phyloP scores from a whole-genome alignment of 768 basidiomycete species.

The Tremella fuciformis region DNA sequence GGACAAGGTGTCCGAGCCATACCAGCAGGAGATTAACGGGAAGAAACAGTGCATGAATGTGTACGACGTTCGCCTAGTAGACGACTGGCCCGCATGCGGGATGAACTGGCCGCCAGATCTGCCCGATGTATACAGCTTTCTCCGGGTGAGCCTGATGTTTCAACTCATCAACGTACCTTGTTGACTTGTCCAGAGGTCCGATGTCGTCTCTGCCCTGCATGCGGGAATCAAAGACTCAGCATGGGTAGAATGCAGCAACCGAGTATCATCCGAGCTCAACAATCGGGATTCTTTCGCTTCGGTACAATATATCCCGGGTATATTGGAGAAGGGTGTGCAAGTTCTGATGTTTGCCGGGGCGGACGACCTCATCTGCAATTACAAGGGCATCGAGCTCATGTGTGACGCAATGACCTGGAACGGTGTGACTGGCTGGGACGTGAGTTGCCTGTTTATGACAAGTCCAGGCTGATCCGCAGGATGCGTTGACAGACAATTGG shows the following conservation, averaged over 20 bases:
- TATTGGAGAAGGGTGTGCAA: slow-evolving; percentile 70
- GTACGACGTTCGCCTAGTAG: slow-evolving; percentile 89
- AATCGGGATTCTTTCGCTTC: slow-evolving; percentile 63
- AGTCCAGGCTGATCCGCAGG: slow-evolving; percentile 24
- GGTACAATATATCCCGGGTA: slow-evolving; percentile 69
- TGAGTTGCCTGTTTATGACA: slow-evolving; percentile 54
- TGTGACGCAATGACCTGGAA: slow-evolving; percentile 82
- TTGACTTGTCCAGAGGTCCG: slow-evolving; percentile 61
- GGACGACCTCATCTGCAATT: slow-evolving; percentile 95
- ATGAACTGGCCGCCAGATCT: slow-evolving; percentile 98
- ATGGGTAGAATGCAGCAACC: slow-evolving; percentile 81
- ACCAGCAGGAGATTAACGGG: slow-evolving; percentile 59
- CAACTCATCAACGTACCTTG: not conserved
- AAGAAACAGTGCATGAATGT: slow-evolving; percentile 80
- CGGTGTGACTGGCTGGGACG: slow-evolving; percentile 76
- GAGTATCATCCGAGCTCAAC: slow-evolving; percentile 65
- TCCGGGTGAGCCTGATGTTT: slow-evolving; percentile 63
- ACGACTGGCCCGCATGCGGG: slow-evolving; percentile 80
- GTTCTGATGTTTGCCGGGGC: slow-evolving; percentile 92
- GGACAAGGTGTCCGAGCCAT: slow-evolving; percentile 52
- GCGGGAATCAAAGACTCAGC: slow-evolving; percentile 69
- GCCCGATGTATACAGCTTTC: slow-evolving; percentile 67
- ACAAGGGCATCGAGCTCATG: slow-evolving; percentile 82
- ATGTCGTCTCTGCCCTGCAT: slow-evolving; percentile 80
- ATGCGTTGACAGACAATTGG: slow-evolving; percentile 52